A percentile compares a stretch with the other conserved stretches of the same genome.
Conservation (phyloP, 2,329 filamentous ascomycete genomes). For the Diaporthe ilicicola region DNA sequence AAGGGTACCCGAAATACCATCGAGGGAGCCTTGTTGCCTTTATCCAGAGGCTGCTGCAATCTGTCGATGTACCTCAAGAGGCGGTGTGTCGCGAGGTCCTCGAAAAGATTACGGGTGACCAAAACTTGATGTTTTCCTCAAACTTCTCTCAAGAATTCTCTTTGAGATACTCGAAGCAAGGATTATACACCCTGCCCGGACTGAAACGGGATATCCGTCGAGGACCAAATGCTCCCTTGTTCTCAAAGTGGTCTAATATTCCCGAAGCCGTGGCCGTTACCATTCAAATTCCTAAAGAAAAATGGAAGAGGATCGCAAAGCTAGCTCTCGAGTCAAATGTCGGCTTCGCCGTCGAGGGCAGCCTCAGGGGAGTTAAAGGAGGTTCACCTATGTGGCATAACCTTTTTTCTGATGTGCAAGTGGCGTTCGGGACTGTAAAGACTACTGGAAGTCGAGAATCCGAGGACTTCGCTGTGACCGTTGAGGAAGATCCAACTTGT, state of each 20-base stretch:
- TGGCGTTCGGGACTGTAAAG: constrained; percentile 50
- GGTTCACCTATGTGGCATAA: constrained; percentile 42
- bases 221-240: constrained; percentile 37
- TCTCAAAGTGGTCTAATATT: constrained; percentile 48
- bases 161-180: constrained; percentile 47
- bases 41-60: constrained; percentile 46
- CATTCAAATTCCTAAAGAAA: constrained; percentile 44
- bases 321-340: constrained; percentile 29
- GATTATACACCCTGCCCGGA: constrained; percentile 44
- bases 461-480: constrained; percentile 43
- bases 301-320: constrained; percentile 41
- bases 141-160: constrained; percentile 47
- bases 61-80: constrained; percentile 46
- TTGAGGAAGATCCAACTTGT: constrained; percentile 46
- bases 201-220: constrained; percentile 37
- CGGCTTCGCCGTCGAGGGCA: constrained; percentile 29
- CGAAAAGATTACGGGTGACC: constrained; percentile 43
- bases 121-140: constrained; percentile 40
- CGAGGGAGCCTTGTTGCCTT: constrained; percentile 50
- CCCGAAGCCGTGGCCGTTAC: constrained; percentile 49
- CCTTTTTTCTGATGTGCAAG: constrained; percentile 50
- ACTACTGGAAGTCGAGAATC: constrained; percentile 37
- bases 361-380: constrained; percentile 30
- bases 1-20: constrained; percentile 45
- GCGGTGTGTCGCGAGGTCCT: constrained; percentile 42